These are phyloP conservation scores for Hyphodiscus hymeniophilus DNA, from an alignment of 495 filamentous ascomycete genomes.

Conservation along the genomic window DNA sequence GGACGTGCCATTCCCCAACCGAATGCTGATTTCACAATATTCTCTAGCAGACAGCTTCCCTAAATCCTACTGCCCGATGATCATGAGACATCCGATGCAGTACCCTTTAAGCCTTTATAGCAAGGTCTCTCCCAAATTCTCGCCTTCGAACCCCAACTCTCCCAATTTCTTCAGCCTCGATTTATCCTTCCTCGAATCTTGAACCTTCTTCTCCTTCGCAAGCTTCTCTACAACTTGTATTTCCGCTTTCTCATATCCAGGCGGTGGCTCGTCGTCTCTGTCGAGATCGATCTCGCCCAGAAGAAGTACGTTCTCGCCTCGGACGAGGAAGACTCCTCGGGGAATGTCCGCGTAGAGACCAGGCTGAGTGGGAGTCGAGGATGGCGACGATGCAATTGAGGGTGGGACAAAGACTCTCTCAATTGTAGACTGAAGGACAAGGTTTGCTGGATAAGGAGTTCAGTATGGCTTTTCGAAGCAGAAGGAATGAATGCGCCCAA, in stretches of 20 bases:
- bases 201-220: conserved; percentile 61
- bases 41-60: conserved; percentile 34
- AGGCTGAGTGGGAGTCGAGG: conserved; percentile 23
- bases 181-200: conserved; percentile 66
- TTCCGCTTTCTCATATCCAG: conserved; percentile 56
- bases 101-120: conserved; percentile 37
- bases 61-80: background rate
- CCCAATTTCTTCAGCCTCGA: conserved; percentile 56
- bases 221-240: conserved; percentile 62
- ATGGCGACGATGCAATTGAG: conserved; percentile 29
- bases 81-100: background rate
- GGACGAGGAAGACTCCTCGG: conserved; percentile 78
- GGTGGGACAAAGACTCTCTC: conserved; percentile 61
- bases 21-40: conserved; percentile 67
- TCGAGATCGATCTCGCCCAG: conserved; percentile 95
- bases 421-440: conserved; percentile 84
- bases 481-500: background rate
- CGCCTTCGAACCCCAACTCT: conserved; percentile 78
- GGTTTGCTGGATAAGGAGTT: conserved; percentile 55
- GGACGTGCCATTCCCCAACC: conserved; percentile 3
- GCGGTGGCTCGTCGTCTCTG: conserved; percentile 81
- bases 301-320: conserved; percentile 88
- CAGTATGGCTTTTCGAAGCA: background rate
- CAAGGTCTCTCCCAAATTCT: conserved; percentile 68
- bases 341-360: conserved; percentile 70